Percentiles rank a stretch among this genome's conserved stretches.
Conservation (phyloP, 371 early-diverging fungal genomes). For the Apophysomyces trapeziformis region DNA sequence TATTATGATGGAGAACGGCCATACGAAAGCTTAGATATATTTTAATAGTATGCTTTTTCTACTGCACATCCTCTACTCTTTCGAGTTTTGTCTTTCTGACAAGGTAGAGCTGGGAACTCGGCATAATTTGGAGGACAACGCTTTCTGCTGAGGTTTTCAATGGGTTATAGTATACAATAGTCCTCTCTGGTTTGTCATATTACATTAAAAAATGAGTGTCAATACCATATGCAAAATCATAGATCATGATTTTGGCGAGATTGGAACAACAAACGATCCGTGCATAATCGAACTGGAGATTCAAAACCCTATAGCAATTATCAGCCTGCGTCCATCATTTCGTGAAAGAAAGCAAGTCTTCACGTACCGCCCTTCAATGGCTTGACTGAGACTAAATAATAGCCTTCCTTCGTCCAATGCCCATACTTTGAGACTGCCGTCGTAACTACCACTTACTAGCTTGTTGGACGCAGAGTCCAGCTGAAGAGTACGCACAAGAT, state of each 20-base stretch:
- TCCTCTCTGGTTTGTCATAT: slow-evolving; percentile 9
- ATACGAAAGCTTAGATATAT: background rate
- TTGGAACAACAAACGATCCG: slow-evolving; percentile 86
- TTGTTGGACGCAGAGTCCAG: slow-evolving; percentile 45
- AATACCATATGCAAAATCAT: slow-evolving; percentile 76
- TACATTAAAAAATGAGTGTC: slow-evolving; percentile 63
- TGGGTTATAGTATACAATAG: background rate
- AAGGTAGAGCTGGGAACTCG: background rate
- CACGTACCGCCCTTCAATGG: slow-evolving; percentile 66
- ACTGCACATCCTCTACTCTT: background rate
- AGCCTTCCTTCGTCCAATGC: slow-evolving; percentile 61
- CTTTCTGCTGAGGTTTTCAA: background rate
- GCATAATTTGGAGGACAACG: background rate
- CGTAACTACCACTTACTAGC: slow-evolving; percentile 84
- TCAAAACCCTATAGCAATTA: slow-evolving; percentile 73
- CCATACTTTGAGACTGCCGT: slow-evolving; percentile 88
- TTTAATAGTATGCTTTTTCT: background rate
- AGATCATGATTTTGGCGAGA: slow-evolving; percentile 78
- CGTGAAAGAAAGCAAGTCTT: slow-evolving; percentile 8
- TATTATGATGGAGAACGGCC: slow-evolving; percentile 5
- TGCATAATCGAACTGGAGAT: slow-evolving; percentile 81
- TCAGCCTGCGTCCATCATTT: background rate
- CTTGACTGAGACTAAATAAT: slow-evolving; percentile 58
- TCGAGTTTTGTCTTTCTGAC: background rate
- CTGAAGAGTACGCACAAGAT: slow-evolving; percentile 79